A percentile compares a stretch with the other conserved stretches of the same genome.
Conservation (phyloP, 306 rosid species). For the Vicia sativa region DNA sequence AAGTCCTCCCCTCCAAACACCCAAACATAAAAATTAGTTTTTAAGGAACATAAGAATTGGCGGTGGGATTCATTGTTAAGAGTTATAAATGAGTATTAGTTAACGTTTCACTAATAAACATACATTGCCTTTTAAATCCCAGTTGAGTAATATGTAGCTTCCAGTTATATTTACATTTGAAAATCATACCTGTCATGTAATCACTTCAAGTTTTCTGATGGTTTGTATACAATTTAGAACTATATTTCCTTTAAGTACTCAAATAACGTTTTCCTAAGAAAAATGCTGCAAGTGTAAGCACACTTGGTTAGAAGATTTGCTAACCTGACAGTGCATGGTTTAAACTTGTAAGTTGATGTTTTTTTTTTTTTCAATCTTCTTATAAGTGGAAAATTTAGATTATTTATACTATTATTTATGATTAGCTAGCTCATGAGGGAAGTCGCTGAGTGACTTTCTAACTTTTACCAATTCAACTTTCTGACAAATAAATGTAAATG, state of each 20-base stretch:
- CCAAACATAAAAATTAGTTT: neutral
- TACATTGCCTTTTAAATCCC: neutral
- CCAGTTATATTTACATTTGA: no score
- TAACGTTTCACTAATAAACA: neutral
- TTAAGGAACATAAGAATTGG: neutral
- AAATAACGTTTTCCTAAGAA: neutral
- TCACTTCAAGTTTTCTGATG: neutral
- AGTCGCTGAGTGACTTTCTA: slow-evolving; percentile 13
- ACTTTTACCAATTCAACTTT: neutral
- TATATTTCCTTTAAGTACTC: neutral
- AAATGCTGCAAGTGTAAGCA: neutral
- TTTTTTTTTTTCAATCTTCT: neutral
- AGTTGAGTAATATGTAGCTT: neutral
- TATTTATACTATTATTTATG: slow-evolving; percentile 1
- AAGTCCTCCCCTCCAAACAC: no score
- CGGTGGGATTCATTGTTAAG: neutral
- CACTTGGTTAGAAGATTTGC: neutral
- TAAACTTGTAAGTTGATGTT: neutral
- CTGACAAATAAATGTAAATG: neutral
- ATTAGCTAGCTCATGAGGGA: slow-evolving; percentile 19
- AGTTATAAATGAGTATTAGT: slow-evolving; percentile 1
- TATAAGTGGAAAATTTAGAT: neutral
- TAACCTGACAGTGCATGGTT: slow-evolving; percentile 13
- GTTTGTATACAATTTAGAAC: neutral
- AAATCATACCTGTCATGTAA: no score